These are phyloP conservation scores for Yamadazyma friedrichii DNA, from an alignment of 1,139 yeast genomes.

Conservation along the genomic window DNA sequence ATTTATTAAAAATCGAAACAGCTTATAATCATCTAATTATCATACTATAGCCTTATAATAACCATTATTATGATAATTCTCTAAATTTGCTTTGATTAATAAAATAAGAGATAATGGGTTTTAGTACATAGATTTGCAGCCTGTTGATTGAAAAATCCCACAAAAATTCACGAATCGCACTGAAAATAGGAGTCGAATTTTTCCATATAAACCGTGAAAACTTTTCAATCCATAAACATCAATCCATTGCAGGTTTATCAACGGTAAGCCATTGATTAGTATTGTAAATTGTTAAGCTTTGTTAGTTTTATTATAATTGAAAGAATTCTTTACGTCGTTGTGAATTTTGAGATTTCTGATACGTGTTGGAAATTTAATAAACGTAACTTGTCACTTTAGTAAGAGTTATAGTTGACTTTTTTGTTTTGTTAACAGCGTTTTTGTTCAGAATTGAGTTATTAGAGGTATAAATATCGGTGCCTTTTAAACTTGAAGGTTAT, in stretches of 20 bases:
- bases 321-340: background rate
- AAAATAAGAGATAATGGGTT: no score
- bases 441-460: no score
- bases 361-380: no score
- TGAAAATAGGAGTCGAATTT: slow-evolving; percentile 8
- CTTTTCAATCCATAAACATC: background rate
- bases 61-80: no score
- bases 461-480: no score
- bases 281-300: background rate
- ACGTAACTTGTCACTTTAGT: no score
- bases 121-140: no score
- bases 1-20: no score
- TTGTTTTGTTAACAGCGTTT: background rate
- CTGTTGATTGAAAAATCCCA: no score
- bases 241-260: background rate
- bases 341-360: background rate
- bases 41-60: no score
- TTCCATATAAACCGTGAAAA: slow-evolving; percentile 8
- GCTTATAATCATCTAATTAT: no score
- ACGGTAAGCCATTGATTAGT: background rate
- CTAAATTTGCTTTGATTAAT: no score
- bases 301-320: background rate
- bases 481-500: background rate
- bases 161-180: slow-evolving; percentile 3
- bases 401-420: background rate